phyloP scores from a whole-genome alignment of 495 filamentous ascomycete genomes.

The Neurospora pannonica region DNA sequence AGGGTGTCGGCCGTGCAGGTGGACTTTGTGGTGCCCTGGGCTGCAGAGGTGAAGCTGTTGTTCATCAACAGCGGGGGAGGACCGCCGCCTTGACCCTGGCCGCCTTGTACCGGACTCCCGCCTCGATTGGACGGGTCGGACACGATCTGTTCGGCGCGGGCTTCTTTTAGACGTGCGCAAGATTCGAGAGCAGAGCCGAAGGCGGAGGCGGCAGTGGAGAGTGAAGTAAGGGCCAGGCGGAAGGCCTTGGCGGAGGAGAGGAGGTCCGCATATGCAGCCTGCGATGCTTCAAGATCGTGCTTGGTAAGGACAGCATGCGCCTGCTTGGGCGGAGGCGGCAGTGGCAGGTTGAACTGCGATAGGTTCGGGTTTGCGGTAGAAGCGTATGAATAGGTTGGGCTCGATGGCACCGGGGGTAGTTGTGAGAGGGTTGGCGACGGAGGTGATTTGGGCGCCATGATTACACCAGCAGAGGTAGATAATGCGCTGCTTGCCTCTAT shows the following conservation, averaged over 20 bases:
- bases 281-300: slow-evolving; percentile 49
- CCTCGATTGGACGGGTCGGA: neutral
- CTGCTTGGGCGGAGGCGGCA: slow-evolving; percentile 46
- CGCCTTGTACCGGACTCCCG: neutral
- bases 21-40: slow-evolving; percentile 29
- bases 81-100: neutral
- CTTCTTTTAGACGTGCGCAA: slow-evolving; percentile 54
- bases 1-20: slow-evolving; percentile 51
- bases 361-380: slow-evolving; percentile 47
- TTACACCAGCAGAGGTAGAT: neutral
- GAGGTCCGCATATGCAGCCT: slow-evolving; percentile 50
- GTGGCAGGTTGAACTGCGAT: slow-evolving; percentile 46
- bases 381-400: slow-evolving; percentile 51
- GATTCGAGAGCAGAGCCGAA: slow-evolving; percentile 54
- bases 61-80: slow-evolving; percentile 18
- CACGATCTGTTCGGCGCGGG: slow-evolving; percentile 38
- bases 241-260: slow-evolving; percentile 50
- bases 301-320: slow-evolving; percentile 49
- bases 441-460: slow-evolving; percentile 21
- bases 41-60: slow-evolving; percentile 28
- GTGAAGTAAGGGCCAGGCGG: slow-evolving; percentile 45
- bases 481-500: neutral
- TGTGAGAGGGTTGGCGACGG: slow-evolving; percentile 39
- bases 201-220: slow-evolving; percentile 47
- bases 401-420: slow-evolving; percentile 44